Evolutionary conservation across 495 filamentous ascomycete species (phyloP).

Genomic region (Penicillium antarcticum): DNA sequence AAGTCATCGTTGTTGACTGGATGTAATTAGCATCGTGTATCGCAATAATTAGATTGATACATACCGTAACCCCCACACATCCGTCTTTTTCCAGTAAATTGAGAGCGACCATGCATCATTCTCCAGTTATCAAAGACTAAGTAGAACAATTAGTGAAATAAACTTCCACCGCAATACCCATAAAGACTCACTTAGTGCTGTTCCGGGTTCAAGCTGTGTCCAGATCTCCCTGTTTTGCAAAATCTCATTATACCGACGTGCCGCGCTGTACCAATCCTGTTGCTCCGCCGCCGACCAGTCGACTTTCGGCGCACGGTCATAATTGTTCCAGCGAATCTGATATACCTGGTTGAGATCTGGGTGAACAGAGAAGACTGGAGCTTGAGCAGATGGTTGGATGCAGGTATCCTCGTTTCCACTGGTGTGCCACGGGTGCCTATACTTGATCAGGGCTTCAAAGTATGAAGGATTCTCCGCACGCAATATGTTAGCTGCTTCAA

Average conservation of each 20-base stretch:
- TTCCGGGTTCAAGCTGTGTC: constrained; percentile 77
- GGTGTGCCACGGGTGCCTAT: constrained; percentile 67
- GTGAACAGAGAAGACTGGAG: constrained; percentile 64
- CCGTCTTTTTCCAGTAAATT: constrained; percentile 78
- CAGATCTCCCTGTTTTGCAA: constrained; percentile 59
- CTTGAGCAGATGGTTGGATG: constrained; percentile 60
- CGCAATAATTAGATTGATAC: constrained; percentile 25
- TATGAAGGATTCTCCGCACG: constrained; percentile 40
- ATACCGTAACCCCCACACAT: constrained; percentile 87
- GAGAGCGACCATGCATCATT: constrained; percentile 78
- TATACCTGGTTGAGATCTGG: constrained; percentile 35
- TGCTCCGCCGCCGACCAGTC: constrained; percentile 38
- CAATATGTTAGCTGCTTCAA: constrained; percentile 62
- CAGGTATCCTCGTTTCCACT: constrained; percentile 80
- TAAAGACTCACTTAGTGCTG: constrained; percentile 59
- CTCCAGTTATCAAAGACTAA: constrained; percentile 94
- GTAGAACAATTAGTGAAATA: constrained; percentile 5
- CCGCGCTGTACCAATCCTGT: constrained; percentile 72
- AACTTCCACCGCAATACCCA: background rate
- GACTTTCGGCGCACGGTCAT: constrained; percentile 64
- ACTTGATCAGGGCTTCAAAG: constrained; percentile 48
- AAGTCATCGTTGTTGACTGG: constrained; percentile 85
- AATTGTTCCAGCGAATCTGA: constrained; percentile 88
- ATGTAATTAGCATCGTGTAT: constrained; percentile 12
- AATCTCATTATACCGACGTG: constrained; percentile 60